Evolutionary conservation across 352 stramenopile genomes (phyloP).

Genomic region (Phytopythium delawarense): DNA sequence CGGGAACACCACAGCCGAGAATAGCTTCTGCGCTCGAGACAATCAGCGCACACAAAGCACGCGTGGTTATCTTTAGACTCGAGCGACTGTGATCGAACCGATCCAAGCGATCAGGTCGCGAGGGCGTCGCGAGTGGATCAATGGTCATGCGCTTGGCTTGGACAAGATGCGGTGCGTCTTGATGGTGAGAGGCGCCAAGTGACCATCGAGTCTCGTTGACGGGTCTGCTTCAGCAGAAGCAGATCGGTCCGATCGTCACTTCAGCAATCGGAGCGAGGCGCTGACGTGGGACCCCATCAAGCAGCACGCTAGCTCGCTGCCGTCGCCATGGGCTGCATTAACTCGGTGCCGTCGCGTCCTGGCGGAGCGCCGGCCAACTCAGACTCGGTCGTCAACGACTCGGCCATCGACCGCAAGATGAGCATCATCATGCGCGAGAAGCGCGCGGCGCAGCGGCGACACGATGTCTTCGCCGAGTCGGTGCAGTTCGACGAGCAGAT

Average conservation of each 20-base stretch:
- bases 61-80: not conserved
- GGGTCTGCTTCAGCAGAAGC: not conserved
- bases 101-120: constrained; percentile 1
- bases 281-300: not conserved
- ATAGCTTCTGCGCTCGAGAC: not conserved
- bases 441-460: constrained; percentile 44
- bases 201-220: not conserved
- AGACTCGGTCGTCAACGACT: constrained; percentile 32
- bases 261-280: constrained; percentile 5
- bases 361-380: constrained; percentile 22
- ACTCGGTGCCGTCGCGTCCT: constrained; percentile 50
- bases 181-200: not conserved
- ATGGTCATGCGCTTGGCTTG: not conserved
- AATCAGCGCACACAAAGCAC: not conserved
- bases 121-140: not conserved
- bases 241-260: not conserved
- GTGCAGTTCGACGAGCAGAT: constrained; percentile 46
- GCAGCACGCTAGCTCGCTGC: not conserved
- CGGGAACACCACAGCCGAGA: not conserved
- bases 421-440: constrained; percentile 67
- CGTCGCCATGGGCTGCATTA: constrained; percentile 48
- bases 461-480: constrained; percentile 71
- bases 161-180: not conserved
- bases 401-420: constrained; percentile 41
- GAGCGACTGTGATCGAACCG: not conserved